Conservation (phyloP, 2,329 filamentous ascomycete species). For the Fusarium sterilihyphosum region DNA sequence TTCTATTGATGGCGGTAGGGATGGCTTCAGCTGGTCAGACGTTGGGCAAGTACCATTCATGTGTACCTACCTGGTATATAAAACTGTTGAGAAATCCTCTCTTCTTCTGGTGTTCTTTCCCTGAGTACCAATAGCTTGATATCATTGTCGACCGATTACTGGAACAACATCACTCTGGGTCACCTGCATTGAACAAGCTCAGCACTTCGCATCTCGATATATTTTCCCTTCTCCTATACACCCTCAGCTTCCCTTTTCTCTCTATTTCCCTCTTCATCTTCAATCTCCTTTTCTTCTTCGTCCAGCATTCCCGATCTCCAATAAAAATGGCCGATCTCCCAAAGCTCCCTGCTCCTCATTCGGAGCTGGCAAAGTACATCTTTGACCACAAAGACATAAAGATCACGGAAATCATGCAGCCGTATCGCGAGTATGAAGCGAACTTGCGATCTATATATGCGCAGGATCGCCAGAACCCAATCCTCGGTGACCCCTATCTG, state of each 20-base stretch:
- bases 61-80: slow-evolving; percentile 23
- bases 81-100: slow-evolving; percentile 17
- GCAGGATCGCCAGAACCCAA: slow-evolving; percentile 70
- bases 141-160: not conserved
- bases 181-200: not conserved
- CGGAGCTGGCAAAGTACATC: slow-evolving; percentile 63
- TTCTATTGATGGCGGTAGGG: not conserved
- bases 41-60: not conserved
- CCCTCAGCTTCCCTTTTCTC: not conserved
- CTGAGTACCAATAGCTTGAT: not conserved
- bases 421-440: slow-evolving; percentile 75
- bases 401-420: slow-evolving; percentile 68
- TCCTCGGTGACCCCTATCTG: slow-evolving; percentile 64
- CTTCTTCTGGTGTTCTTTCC: not conserved
- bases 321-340: slow-evolving; percentile 52
- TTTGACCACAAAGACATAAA: slow-evolving; percentile 62
- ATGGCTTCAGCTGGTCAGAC: slow-evolving; percentile 27
- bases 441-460: slow-evolving; percentile 74
- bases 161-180: not conserved
- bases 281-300: not conserved
- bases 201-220: not conserved
- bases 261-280: not conserved
- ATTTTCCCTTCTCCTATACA: not conserved
- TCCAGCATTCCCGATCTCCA: not conserved
- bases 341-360: slow-evolving; percentile 57